A percentile compares a stretch with the other conserved stretches of the same genome.
Conservation (phyloP, 441 rosid species). For the Flueggea neowawraea region DNA sequence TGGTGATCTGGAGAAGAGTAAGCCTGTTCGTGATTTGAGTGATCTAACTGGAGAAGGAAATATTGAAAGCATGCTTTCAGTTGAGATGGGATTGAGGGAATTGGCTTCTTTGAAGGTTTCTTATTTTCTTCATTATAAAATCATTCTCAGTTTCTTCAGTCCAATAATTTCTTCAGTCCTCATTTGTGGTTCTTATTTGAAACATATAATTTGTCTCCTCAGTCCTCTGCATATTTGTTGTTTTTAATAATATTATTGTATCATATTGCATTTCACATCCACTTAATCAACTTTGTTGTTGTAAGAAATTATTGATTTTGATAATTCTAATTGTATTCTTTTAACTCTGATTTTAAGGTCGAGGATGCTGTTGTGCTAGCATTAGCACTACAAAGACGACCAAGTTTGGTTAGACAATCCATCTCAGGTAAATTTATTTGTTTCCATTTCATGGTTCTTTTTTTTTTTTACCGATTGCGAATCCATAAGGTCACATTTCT, state of each 20-base stretch:
- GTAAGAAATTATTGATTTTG: neutral
- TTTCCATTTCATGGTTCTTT: neutral
- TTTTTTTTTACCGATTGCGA: constrained; percentile 5
- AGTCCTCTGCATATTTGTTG: neutral
- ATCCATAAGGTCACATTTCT: neutral
- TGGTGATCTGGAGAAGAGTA: constrained; percentile 48
- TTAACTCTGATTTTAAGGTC: constrained; percentile 43
- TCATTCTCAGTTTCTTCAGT: neutral
- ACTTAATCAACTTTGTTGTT: neutral
- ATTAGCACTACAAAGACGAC: constrained; percentile 57
- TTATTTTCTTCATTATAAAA: neutral
- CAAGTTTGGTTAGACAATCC: constrained; percentile 48
- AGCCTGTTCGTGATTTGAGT: constrained; percentile 53
- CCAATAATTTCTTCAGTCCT: neutral
- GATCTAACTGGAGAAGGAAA: constrained; percentile 92
- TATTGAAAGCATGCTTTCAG: constrained; percentile 95
- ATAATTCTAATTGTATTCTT: constrained; percentile 3
- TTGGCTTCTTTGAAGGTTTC: constrained; percentile 86
- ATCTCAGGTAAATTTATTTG: constrained; percentile 30
- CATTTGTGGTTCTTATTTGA: neutral
- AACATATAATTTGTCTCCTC: neutral
- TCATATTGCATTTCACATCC: neutral
- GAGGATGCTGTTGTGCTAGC: constrained; percentile 89
- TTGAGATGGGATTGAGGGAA: constrained; percentile 94
- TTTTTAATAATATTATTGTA: neutral